Conservation (phyloP, 345 rosid species). For the Ricinus communis region DNA sequence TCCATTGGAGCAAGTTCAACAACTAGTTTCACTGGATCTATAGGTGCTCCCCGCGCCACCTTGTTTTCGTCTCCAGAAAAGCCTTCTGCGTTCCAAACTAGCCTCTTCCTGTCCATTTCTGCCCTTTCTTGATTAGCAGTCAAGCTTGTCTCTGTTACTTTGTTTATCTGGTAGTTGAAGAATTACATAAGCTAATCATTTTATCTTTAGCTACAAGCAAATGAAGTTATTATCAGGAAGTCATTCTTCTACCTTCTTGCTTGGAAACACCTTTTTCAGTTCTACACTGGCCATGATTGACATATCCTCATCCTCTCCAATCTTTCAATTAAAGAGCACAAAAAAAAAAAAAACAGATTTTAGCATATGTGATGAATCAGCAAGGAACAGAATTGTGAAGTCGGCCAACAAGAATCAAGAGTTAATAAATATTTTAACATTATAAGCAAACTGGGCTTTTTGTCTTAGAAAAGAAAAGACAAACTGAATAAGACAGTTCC, state of each 20-base stretch:
- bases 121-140: slow-evolving; percentile 85
- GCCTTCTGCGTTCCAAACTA: slow-evolving; percentile 75
- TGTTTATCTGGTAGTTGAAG: slow-evolving; percentile 45
- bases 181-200: neutral
- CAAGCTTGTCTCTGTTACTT: slow-evolving; percentile 66
- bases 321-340: slow-evolving; percentile 32
- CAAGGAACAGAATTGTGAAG: neutral
- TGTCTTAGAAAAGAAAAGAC: no score
- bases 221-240: neutral
- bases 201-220: neutral
- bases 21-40: slow-evolving; percentile 59
- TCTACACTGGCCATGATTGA: slow-evolving; percentile 70
- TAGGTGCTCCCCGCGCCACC: slow-evolving; percentile 54
- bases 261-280: slow-evolving; percentile 58
- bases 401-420: neutral
- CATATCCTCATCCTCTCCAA: slow-evolving; percentile 75
- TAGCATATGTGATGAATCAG: neutral
- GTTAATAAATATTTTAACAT: neutral
- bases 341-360: slow-evolving; percentile 12
- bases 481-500: no score
- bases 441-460: no score
- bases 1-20: slow-evolving; percentile 88
- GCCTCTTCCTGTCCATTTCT: slow-evolving; percentile 72
- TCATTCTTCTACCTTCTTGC: slow-evolving; percentile 52
- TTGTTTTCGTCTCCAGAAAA: slow-evolving; percentile 29